Evolutionary conservation across 306 rosid species (phyloP), one percentile per base, ranked within the genome.

Genomic region (Quercus ilex): DNA sequence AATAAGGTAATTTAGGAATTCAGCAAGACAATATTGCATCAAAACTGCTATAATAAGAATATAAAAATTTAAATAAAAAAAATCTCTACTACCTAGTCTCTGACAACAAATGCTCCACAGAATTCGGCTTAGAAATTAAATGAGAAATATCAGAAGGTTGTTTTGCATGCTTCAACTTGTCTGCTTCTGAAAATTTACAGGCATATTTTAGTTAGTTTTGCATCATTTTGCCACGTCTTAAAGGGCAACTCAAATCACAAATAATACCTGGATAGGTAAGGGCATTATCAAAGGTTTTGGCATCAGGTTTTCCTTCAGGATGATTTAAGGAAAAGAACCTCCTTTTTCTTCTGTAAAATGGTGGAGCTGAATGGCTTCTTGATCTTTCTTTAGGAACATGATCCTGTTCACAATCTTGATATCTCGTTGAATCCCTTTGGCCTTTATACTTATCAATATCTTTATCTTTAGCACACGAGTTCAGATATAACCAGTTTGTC

Each of bases 321-420:
- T 85, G 87, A 74, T 84, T 85, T 75, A 89, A 85, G 75, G 89
- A 80, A 78, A 71, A 60, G 81, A 88, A 91, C 85, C 75, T 89
- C 78, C 86, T 86, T 85, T 87, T 93, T 35, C 90, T 74, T 86
- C 83, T 86, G 79, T 83, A 71, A 79, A 90, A 87, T 59, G 99
- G 98, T 68, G 98, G 98, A 85, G 98, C 94, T 18, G 98, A 95
- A 77, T 56, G 79, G 86, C 98, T 83, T 86, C 72, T 88, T 28
- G 85, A 78, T 81, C 94, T 89, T 83, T 79, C 75, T 55, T 35
- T 63, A 26, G 74, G 49, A 80, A 51, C 69, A 75, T 23, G 75
- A 78, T 51, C 78, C 58, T 81, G 75, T 33, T 81, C 76, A 69
- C 68, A 81, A 81, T 67, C 74, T 76, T 81, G 80, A 81, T 71